Evolutionary conservation across 768 basidiomycete species (phyloP).

Genomic region (Piloderma croceum): DNA sequence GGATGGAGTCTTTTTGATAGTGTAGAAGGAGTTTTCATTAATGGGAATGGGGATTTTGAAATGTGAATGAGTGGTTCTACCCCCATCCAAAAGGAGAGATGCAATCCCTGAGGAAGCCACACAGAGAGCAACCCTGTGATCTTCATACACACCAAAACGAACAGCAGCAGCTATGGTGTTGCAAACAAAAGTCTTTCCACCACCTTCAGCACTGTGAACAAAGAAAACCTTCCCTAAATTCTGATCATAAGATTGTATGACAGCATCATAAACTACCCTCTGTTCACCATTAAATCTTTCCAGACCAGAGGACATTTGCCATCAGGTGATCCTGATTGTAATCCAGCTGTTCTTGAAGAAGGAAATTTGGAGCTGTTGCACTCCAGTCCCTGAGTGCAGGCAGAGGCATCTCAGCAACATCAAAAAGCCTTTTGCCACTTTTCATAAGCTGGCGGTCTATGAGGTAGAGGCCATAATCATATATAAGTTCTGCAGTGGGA

Average conservation of each 20-base stretch:
- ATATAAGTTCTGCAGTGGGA: constrained; percentile 26
- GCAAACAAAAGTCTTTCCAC: constrained; percentile 29
- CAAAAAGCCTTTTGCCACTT: constrained; percentile 16
- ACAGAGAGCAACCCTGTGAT: constrained; percentile 29
- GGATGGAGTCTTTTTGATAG: no score
- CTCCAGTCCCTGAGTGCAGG: constrained; percentile 15
- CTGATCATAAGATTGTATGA: constrained; percentile 22
- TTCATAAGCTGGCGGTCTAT: constrained; percentile 27
- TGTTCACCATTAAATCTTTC: constrained; percentile 30
- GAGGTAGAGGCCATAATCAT: constrained; percentile 39
- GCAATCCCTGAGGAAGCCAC: constrained; percentile 40
- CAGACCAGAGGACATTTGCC: constrained; percentile 3
- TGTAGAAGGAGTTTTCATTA: no score
- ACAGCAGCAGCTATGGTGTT: constrained; percentile 23
- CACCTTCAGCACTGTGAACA: constrained; percentile 27
- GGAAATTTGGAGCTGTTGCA: constrained; percentile 4
- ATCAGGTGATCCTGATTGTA: constrained; percentile 9
- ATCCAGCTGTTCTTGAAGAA: constrained; percentile 6
- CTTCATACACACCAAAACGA: constrained; percentile 15
- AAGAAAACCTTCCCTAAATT: constrained; percentile 18
- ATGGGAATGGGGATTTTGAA: no score
- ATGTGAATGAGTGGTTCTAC: constrained; percentile 37
- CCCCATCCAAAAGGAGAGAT: constrained; percentile 31
- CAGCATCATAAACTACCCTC: constrained; percentile 21
- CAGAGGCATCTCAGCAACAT: constrained; percentile 17